Base-by-base conservation (phyloP, 2,329 filamentous ascomycete genomes). In the Pseudocercospora cruenta region DNA sequence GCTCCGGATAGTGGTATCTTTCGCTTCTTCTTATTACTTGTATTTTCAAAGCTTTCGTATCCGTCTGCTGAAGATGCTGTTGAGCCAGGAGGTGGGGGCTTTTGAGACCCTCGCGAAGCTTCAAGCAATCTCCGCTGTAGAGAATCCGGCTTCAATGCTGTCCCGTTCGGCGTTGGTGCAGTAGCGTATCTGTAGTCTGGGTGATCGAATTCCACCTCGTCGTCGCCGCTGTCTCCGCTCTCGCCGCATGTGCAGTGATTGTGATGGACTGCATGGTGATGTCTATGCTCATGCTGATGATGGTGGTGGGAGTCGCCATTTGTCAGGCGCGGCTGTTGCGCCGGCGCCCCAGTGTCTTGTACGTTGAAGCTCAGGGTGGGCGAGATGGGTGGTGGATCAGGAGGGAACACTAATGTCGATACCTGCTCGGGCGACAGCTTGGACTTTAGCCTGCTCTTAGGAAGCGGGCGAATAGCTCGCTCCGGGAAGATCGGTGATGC, bases 21-120 rank as follows among this genome's bases (percentile, higher is more conserved):
- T 72, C 95, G 88, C 80, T 99, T 98, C 83, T 98, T 99, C 81
- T 99, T 99, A 78, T 99, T 99, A 79, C 97, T 98, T 39, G 93
- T 96, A 75, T 98, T 98, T 79, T 99, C 95, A 74, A 97, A 96
- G 6, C 93, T 95, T 78, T 99, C 95, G 78, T 98, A 98, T 14
- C 94, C 93, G 77, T 98, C 94, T 10, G 87, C 85, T 24, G 90
- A 88, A 12, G 92, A 93, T 51, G 85, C 86, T 58, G 90, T 86
- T 22, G 88, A 86, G 51, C 87, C 80, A 24, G 83, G 78, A 51
- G 77, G 72, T 60, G 75, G 75, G 16, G 71, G 71, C 58, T 76
- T 74, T 57, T 64, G 69, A 14, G 61, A 63, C 1, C 63, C 78
- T 59, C 77, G 74, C 65, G 79, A 78, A 65, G 72, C 75, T 70